Conservation (phyloP, 1,284 basidiomycete genomes). For the Lentinula novae-zelandiae region DNA sequence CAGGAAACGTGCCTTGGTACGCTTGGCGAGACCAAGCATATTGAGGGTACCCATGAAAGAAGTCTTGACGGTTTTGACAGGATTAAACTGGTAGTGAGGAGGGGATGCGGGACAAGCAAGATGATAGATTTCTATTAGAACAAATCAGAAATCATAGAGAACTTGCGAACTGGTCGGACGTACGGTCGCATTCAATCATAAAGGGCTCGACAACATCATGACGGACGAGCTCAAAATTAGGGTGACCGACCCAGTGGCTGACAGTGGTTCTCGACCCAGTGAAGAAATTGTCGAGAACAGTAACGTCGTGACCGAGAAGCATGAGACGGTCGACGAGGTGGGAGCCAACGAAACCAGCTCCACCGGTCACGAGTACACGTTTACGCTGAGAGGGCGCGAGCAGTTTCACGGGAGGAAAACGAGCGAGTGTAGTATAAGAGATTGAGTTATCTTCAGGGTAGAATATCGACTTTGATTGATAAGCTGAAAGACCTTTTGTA, state of each 20-base stretch:
- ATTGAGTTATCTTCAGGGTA: conserved; percentile 76
- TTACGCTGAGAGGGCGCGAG: conserved; percentile 78
- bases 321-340: conserved; percentile 97
- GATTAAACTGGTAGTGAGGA: conserved; percentile 93
- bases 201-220: conserved; percentile 97
- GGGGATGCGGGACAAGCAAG: conserved; percentile 95
- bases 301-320: conserved; percentile 97
- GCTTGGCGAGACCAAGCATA: conserved; percentile 98
- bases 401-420: conserved; percentile 89
- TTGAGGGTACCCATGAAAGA: conserved; percentile 97
- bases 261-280: conserved; percentile 95
- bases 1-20: conserved; percentile 94
- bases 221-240: conserved; percentile 96
- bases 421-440: conserved; percentile 86
- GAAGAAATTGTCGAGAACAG: conserved; percentile 98
- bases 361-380: conserved; percentile 91
- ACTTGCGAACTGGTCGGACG: conserved; percentile 28
- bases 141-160: not conserved
- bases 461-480: conserved; percentile 83
- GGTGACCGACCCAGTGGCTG: conserved; percentile 94
- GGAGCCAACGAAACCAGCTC: conserved; percentile 96
- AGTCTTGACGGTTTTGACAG: conserved; percentile 96
- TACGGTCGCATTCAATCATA: conserved; percentile 96
- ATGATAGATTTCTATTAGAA: conserved; percentile 86
- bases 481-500: conserved; percentile 48